Conservation (phyloP, 805 yeast species). For the Kodamaea laetipori region DNA sequence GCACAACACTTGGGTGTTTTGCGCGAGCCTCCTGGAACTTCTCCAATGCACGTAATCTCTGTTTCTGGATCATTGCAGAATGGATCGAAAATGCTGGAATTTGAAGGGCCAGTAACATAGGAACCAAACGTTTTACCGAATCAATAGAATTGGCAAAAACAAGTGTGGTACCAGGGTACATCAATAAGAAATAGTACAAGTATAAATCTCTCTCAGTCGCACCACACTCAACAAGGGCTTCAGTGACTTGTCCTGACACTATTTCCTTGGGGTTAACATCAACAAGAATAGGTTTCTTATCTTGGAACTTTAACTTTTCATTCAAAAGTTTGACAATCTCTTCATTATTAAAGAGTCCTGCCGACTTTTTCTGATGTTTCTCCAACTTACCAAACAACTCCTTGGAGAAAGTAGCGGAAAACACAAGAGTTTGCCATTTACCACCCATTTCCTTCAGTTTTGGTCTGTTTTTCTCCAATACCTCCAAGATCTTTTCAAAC, state of each 20-base stretch:
- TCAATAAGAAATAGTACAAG: slow-evolving; percentile 79
- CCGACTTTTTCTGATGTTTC: slow-evolving; percentile 26
- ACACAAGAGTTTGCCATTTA: slow-evolving; percentile 85
- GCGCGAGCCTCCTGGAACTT: slow-evolving; percentile 61
- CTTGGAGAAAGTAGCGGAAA: slow-evolving; percentile 89
- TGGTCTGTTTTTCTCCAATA: slow-evolving; percentile 55
- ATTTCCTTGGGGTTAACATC: slow-evolving; percentile 87
- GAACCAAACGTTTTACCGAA: slow-evolving; percentile 83
- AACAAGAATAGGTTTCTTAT: slow-evolving; percentile 64
- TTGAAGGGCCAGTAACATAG: slow-evolving; percentile 67
- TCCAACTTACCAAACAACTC: slow-evolving; percentile 78
- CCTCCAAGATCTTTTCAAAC: slow-evolving; percentile 74
- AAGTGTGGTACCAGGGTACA: slow-evolving; percentile 86
- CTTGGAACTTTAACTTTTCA: slow-evolving; percentile 69
- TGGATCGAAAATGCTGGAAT: slow-evolving; percentile 78
- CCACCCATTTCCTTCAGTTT: slow-evolving; percentile 34
- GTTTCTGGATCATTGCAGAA: slow-evolving; percentile 94
- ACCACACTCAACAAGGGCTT: slow-evolving; percentile 89
- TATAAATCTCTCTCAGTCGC: slow-evolving; percentile 87
- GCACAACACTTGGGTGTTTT: slow-evolving; percentile 57
- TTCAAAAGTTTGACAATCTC: slow-evolving; percentile 68
- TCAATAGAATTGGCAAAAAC: slow-evolving; percentile 96
- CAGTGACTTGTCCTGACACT: slow-evolving; percentile 73
- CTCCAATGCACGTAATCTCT: slow-evolving; percentile 83
- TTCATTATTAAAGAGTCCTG: slow-evolving; percentile 45